These are phyloP conservation scores for Syzygium aqueum DNA, from an alignment of 345 rosid species.

Conservation along the genomic window DNA sequence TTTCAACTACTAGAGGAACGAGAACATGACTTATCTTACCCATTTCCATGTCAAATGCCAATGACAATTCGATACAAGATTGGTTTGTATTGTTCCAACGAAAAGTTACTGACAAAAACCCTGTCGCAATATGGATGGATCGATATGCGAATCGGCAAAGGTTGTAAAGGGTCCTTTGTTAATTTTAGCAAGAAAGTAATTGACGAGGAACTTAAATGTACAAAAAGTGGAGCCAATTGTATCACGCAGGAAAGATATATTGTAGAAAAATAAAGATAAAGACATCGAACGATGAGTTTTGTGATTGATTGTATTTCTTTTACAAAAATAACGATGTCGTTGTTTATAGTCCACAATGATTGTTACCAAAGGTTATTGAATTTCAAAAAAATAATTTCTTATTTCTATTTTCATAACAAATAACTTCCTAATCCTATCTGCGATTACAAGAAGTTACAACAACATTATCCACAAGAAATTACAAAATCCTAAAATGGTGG, in stretches of 20 bases:
- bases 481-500: background rate
- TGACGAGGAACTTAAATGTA: background rate
- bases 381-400: background rate
- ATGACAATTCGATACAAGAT: background rate
- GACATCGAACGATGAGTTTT: background rate
- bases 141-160: background rate
- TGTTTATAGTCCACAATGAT: background rate
- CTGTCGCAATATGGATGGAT: background rate
- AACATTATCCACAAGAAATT: background rate
- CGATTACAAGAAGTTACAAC: background rate
- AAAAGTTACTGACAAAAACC: background rate
- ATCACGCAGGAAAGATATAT: background rate
- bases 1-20: background rate
- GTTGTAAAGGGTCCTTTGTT: background rate
- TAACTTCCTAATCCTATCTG: background rate
- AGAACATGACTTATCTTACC: background rate
- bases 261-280: background rate
- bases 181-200: background rate
- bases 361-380: background rate
- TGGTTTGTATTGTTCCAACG: background rate
- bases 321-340: background rate
- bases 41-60: background rate
- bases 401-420: background rate
- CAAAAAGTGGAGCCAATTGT: background rate
- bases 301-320: background rate